A percentile compares a stretch with the other conserved stretches of the same genome.
Evolutionary conservation across 345 rosid genomes (phyloP).

Genomic region (Raphanus raphanistrum): DNA sequence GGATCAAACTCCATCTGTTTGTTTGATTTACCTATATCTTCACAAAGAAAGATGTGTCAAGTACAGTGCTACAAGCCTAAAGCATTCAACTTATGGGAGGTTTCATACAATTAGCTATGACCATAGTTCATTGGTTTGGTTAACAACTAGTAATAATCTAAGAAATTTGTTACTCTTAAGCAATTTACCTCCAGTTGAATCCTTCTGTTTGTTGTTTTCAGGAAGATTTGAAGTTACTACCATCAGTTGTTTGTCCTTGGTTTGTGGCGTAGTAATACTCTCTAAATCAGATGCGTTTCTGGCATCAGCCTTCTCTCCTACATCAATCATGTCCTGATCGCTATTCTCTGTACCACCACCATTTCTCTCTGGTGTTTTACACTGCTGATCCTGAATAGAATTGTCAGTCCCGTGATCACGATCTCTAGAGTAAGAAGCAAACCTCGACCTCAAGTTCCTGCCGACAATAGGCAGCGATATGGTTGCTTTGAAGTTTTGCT

Average conservation of each 20-base stretch:
- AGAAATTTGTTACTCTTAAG: slow-evolving; percentile 10
- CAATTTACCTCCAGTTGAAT: slow-evolving; percentile 44
- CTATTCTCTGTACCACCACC: slow-evolving; percentile 13
- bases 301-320: slow-evolving; percentile 20
- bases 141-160: not conserved
- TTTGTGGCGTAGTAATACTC: slow-evolving; percentile 36
- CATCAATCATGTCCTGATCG: slow-evolving; percentile 19
- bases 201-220: slow-evolving; percentile 40
- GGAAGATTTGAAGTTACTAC: slow-evolving; percentile 36
- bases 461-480: slow-evolving; percentile 81
- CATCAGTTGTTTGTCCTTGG: slow-evolving; percentile 29
- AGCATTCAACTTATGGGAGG: not conserved
- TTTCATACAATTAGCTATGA: not conserved
- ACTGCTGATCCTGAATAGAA: slow-evolving; percentile 25
- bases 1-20: slow-evolving; percentile 80
- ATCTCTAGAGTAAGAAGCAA: slow-evolving; percentile 66
- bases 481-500: slow-evolving; percentile 84
- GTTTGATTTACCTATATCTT: slow-evolving; percentile 47
- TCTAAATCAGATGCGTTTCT: slow-evolving; percentile 18
- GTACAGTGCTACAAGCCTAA: not conserved
- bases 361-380: slow-evolving; percentile 18
- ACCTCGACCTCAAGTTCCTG: slow-evolving; percentile 66
- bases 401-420: slow-evolving; percentile 14
- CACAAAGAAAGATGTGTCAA: slow-evolving; percentile 5
- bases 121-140: not conserved